phyloP scores from a whole-genome alignment of 768 basidiomycete genomes.

The Punctularia strigosozonata region DNA sequence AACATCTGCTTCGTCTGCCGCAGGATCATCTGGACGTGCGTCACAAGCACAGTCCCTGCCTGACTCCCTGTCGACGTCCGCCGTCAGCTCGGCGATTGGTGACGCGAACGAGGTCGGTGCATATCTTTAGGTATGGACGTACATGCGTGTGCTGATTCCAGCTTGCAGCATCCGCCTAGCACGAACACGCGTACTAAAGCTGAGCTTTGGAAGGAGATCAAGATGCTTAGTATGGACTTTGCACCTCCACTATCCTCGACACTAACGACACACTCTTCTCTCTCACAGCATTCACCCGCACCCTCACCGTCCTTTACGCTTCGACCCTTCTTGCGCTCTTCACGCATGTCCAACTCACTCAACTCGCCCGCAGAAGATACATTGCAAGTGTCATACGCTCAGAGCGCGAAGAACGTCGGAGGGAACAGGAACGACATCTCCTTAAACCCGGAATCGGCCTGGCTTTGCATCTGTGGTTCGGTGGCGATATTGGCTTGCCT shows the following conservation, averaged over 20 bases:
- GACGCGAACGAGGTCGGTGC: too few relatives aligned
- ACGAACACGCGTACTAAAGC: constrained; percentile 42
- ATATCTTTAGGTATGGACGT: too few relatives aligned
- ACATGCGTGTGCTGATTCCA: constrained; percentile 3
- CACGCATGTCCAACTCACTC: constrained; percentile 74
- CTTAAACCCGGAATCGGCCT: too few relatives aligned
- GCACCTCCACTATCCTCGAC: neutral
- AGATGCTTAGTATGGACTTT: constrained; percentile 56
- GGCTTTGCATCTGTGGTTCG: constrained; percentile 25
- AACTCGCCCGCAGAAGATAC: constrained; percentile 77
- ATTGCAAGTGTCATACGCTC: constrained; percentile 52
- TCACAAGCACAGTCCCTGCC: too few relatives aligned
- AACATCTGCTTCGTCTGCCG: constrained; percentile 11
- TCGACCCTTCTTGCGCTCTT: constrained; percentile 78
- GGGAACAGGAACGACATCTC: too few relatives aligned
- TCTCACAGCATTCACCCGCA: constrained; percentile 68
- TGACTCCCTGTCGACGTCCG: too few relatives aligned
- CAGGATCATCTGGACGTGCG: constrained; percentile 7
- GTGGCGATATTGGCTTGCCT: constrained; percentile 8
- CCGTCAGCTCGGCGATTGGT: too few relatives aligned
- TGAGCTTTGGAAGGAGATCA: constrained; percentile 89
- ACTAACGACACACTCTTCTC: neutral
- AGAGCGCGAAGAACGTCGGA: constrained; percentile 46
- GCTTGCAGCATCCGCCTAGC: constrained; percentile 14
- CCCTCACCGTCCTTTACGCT: constrained; percentile 79